phyloP scores from a whole-genome alignment of 2,329 filamentous ascomycete genomes.

The Madurella mycetomatis region DNA sequence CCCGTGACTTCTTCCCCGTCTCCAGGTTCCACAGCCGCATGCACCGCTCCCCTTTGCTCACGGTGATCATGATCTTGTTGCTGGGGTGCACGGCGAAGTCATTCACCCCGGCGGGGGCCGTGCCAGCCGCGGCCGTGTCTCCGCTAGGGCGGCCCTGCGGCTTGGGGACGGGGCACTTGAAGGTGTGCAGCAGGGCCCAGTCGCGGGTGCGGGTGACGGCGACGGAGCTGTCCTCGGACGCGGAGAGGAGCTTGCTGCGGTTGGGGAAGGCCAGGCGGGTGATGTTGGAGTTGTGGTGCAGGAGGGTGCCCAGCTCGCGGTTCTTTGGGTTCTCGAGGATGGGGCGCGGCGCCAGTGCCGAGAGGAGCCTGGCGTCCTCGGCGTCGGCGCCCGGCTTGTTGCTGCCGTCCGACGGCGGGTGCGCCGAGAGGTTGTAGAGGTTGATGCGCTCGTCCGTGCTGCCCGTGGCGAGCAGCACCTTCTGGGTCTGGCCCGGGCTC shows the following conservation, averaged over 20 bases:
- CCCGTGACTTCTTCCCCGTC: slow-evolving; percentile 91
- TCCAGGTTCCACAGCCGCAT: slow-evolving; percentile 97
- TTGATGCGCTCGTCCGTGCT: slow-evolving; percentile 94
- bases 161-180: slow-evolving; percentile 85
- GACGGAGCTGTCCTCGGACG: slow-evolving; percentile 86
- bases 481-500: slow-evolving; percentile 61
- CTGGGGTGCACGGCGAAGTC: slow-evolving; percentile 94
- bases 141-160: slow-evolving; percentile 75
- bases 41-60: slow-evolving; percentile 81
- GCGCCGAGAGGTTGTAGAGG: slow-evolving; percentile 79
- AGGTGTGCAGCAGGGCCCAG: slow-evolving; percentile 80
- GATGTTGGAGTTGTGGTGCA: slow-evolving; percentile 81
- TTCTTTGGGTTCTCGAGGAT: slow-evolving; percentile 83
- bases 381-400: slow-evolving; percentile 39
- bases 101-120: slow-evolving; percentile 82
- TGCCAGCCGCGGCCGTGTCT: slow-evolving; percentile 79
- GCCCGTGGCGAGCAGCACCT: slow-evolving; percentile 84
- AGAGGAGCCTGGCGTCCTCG: slow-evolving; percentile 55
- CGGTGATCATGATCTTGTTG: slow-evolving; percentile 93
- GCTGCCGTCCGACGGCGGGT: slow-evolving; percentile 42
- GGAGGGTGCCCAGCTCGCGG: slow-evolving; percentile 77
- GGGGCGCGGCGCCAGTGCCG: slow-evolving; percentile 64
- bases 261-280: slow-evolving; percentile 79
- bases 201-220: slow-evolving; percentile 83
- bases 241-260: slow-evolving; percentile 80